Evolutionary conservation across 148 eudicot genomes (phyloP), one percentile per base, ranked within the genome.

Genomic region (Tetragonia tetragonoides): DNA sequence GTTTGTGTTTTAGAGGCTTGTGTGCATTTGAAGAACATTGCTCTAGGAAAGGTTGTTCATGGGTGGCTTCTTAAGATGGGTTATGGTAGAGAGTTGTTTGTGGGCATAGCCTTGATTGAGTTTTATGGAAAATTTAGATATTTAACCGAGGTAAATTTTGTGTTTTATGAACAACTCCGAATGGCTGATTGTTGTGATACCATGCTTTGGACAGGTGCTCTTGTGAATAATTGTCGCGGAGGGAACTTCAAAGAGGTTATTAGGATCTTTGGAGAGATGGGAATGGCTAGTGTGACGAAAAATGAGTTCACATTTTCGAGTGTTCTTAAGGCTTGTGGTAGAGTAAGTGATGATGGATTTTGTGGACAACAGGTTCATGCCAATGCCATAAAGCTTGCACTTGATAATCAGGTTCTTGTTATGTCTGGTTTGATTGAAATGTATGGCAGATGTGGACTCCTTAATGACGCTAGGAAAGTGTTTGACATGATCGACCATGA

Each of bases 261-360:
- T 6, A 73, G 68, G 70, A 81, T 84, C 28, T 89, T 86, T 46
- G 83, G 63, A 68, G 85, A 88, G 68, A 94, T 94, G 93, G 87
- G 88, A 20, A 81, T 73, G 53, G 85, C 81, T n/a, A 90, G 92
- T 68, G 87, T 89, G 37, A 80, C 74, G 72, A 88, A 77, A 78
- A 92, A 91, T 18, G 80, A 84, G 68, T 83, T 78, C 74, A 87
- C 90, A 4, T 78, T 90, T 69, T 89, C 93, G 38, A 83, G 79
- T 66, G 88, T 92, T 72, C 83, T 94, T 61, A 94, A 83, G 60
- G 97, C 98, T 46, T 89, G 98, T 80, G 88, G 90, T 24, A 86
- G 84, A 79, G 75, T 84, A 57, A 79, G 74, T 24, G 91, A 84
- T 67, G 83, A 70, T 37, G 87, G 86, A 69, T 80, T 12, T 0